Evolutionary conservation across 2,329 filamentous ascomycete species (phyloP).

Genomic region (Colletotrichum falcatum): DNA sequence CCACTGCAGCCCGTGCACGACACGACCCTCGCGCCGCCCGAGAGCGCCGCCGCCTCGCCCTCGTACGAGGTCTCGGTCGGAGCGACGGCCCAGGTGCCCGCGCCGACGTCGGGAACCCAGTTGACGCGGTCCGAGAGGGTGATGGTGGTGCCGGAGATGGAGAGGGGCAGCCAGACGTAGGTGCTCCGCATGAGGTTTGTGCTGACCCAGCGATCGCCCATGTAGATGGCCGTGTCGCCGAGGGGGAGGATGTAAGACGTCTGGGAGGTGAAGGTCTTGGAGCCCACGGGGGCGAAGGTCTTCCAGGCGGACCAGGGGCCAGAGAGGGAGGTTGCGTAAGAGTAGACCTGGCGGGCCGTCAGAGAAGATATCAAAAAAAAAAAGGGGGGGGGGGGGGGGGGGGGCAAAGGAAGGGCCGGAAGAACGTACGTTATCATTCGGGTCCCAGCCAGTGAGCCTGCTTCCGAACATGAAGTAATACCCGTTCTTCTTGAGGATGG

Average conservation of each 20-base stretch:
- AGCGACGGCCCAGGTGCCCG: constrained; percentile 58
- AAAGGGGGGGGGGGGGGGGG: too few relatives aligned
- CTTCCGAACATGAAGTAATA: constrained; percentile 76
- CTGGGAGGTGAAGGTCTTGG: constrained; percentile 71
- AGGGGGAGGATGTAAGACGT: constrained; percentile 68
- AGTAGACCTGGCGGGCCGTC: constrained; percentile 55
- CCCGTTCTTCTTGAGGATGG: constrained; percentile 69
- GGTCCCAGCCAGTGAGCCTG: constrained; percentile 66
- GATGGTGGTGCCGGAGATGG: constrained; percentile 63
- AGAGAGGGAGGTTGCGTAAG: constrained; percentile 66
- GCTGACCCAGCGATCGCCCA: constrained; percentile 75
- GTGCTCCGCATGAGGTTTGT: constrained; percentile 69
- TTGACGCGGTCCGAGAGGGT: constrained; percentile 64
- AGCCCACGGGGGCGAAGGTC: constrained; percentile 67
- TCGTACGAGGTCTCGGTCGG: constrained; percentile 63
- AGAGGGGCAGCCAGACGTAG: constrained; percentile 74
- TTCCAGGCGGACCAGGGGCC: constrained; percentile 73
- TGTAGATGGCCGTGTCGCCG: constrained; percentile 65
- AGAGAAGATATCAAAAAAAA: too few relatives aligned
- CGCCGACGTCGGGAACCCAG: constrained; percentile 62
- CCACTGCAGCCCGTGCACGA: constrained; percentile 66
- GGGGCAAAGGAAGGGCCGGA: not conserved
- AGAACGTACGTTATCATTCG: constrained; percentile 69
- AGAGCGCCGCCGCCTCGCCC: constrained; percentile 62
- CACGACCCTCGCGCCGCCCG: constrained; percentile 58